Evolutionary conservation across 2,329 filamentous ascomycete species (phyloP), one percentile per base, ranked within the genome.

Genomic region (Lachnellula hyalina): DNA sequence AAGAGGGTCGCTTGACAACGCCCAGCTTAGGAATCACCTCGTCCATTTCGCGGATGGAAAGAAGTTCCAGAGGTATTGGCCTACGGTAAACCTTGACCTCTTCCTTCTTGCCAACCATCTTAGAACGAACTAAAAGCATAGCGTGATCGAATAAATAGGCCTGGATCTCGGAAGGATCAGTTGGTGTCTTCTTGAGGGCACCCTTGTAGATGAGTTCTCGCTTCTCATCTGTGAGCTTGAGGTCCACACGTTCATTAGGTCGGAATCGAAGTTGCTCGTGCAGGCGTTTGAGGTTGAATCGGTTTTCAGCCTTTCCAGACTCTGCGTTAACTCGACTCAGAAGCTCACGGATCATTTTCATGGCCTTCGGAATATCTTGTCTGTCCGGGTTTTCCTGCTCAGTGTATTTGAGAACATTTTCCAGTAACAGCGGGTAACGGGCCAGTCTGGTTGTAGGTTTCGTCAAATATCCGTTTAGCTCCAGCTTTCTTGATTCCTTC

Each of bases 101-200:
- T 70, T 99, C 94, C 44, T 83, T 83, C 75, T 97, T 97, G 71
- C 94, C 96, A 56, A 89, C 88, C 56, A 87, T 86, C 75, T 97
- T 99, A 61, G 92, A 86, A 51, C 92, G 83, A 61, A 96, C 94
- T 41, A 99, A 80, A 36, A 99, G 78, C 51, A 99, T 87, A 3
- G 94, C 93, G 70, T 99, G 94, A 67, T 99, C 94, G 68, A 99
- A 96, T 23, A 99, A 79, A 75, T 95, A 99, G 15, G 90, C 92
- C 19, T 91, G 94, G 45, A 99, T 93, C 65, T 97, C 93, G 1
- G 87, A 84, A 47, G 84, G 87, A 69, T 96, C 92, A 0, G 89
- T 92, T 0, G 92, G 87, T 4, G 86, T 84, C 76, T 97, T 97
- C 77, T 96, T 97, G 72, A 99, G 82, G 58, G 85, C 85, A 66